These are phyloP conservation scores for Caryocar brasiliense DNA, from an alignment of 441 rosid species.

Conservation along the genomic window DNA sequence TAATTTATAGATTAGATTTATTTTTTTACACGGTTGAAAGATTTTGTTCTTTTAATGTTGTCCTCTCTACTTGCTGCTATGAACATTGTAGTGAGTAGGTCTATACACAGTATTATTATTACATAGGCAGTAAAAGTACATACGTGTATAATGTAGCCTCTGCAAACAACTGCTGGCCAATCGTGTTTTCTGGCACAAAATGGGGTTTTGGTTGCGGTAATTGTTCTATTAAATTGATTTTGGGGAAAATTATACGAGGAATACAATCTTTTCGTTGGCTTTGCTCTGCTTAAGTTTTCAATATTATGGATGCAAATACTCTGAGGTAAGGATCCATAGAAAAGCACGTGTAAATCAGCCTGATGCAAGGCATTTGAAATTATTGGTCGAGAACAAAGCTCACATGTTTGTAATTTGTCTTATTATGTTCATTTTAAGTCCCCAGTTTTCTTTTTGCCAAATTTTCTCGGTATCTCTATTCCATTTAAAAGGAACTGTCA, in stretches of 20 bases:
- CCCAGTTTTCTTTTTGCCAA: too few relatives aligned
- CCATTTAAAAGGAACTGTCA: too few relatives aligned
- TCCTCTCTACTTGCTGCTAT: background rate
- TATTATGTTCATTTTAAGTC: too few relatives aligned
- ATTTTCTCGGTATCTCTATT: too few relatives aligned
- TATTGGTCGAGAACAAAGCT: too few relatives aligned
- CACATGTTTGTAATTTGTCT: too few relatives aligned
- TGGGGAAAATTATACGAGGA: background rate
- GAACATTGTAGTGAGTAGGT: background rate
- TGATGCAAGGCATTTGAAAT: too few relatives aligned
- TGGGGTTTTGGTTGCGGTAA: background rate
- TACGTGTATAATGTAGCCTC: background rate
- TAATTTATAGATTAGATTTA: too few relatives aligned
- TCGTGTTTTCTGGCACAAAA: background rate
- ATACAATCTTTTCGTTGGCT: too few relatives aligned
- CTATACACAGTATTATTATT: background rate
- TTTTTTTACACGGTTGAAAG: slow-evolving; percentile 42
- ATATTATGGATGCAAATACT: too few relatives aligned
- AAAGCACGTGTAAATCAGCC: too few relatives aligned
- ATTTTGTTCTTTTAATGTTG: background rate
- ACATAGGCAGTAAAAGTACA: slow-evolving; percentile 6
- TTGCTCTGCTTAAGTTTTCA: too few relatives aligned
- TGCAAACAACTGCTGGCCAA: background rate
- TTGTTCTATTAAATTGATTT: background rate
- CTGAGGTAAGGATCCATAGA: background rate